Evolutionary conservation across 2,329 filamentous ascomycete genomes (phyloP).

Genomic region (Fusarium temperatum): DNA sequence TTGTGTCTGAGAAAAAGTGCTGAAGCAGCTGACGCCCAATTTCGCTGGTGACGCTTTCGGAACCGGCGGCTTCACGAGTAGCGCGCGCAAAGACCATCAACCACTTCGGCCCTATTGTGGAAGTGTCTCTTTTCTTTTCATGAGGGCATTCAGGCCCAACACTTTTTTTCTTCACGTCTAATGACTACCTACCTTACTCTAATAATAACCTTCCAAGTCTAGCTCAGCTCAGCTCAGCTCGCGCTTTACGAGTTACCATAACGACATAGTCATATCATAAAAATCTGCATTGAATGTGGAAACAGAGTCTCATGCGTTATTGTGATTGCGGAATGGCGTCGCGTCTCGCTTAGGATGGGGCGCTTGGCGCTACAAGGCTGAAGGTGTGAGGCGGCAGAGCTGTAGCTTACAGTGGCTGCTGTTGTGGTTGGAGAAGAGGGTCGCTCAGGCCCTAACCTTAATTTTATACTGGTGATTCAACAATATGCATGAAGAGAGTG

Average conservation of each 20-base stretch:
- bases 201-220: neutral
- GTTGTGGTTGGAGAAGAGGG: neutral
- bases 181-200: neutral
- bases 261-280: neutral
- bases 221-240: neutral
- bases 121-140: neutral
- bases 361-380: conserved; percentile 8
- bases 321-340: neutral
- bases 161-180: neutral
- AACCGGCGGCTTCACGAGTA: neutral
- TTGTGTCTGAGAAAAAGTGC: neutral
- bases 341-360: neutral
- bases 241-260: neutral
- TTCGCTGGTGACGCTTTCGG: neutral
- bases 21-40: neutral
- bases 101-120: conserved; percentile 32
- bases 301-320: neutral
- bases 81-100: conserved; percentile 15
- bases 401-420: neutral
- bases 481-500: neutral
- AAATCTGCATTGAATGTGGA: neutral
- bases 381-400: neutral
- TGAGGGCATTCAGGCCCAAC: neutral
- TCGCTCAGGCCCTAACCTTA: conserved; percentile 21
- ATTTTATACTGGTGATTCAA: conserved; percentile 1